Conservation (phyloP, 2,329 filamentous ascomycete species). For the Zasmidium cellare region DNA sequence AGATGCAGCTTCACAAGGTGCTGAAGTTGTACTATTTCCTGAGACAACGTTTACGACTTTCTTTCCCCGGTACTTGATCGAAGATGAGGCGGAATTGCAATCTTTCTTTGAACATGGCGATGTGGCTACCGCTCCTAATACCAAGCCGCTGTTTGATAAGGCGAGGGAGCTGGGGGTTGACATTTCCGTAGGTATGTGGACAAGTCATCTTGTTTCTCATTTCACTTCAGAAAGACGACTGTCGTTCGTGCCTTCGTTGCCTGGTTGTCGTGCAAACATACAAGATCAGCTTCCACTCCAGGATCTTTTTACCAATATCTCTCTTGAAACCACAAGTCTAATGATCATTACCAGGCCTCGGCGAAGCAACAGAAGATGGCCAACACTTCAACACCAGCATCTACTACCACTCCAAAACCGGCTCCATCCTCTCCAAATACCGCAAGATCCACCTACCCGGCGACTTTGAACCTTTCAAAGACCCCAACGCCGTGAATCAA, state of each 20-base stretch:
- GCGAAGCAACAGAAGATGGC: slow-evolving; percentile 46
- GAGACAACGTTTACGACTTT: slow-evolving; percentile 57
- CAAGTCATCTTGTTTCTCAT: too few relatives aligned
- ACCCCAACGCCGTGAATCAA: slow-evolving; percentile 51
- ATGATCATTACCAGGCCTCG: slow-evolving; percentile 38
- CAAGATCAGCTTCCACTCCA: too few relatives aligned
- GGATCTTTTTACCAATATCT: too few relatives aligned
- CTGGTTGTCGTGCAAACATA: too few relatives aligned
- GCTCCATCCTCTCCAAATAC: slow-evolving; percentile 50
- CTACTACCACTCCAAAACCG: slow-evolving; percentile 51
- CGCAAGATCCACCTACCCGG: slow-evolving; percentile 57
- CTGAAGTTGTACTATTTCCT: slow-evolving; percentile 53
- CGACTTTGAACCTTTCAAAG: slow-evolving; percentile 49
- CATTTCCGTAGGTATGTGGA: slow-evolving; percentile 42
- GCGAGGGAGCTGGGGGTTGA: slow-evolving; percentile 50
- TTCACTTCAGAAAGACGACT: too few relatives aligned
- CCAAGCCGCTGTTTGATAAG: slow-evolving; percentile 49
- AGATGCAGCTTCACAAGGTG: slow-evolving; percentile 43
- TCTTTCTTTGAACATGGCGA: slow-evolving; percentile 52
- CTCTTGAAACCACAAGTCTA: not conserved
- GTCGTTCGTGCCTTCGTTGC: too few relatives aligned
- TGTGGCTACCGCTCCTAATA: slow-evolving; percentile 42
- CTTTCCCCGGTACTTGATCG: slow-evolving; percentile 53
- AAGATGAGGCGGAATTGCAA: slow-evolving; percentile 45
- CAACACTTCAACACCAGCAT: slow-evolving; percentile 51